A percentile compares a stretch with the other conserved stretches of the same genome.
Evolutionary conservation across 768 basidiomycete species (phyloP).

Genomic region (Cantharellus cinnabarinus): DNA sequence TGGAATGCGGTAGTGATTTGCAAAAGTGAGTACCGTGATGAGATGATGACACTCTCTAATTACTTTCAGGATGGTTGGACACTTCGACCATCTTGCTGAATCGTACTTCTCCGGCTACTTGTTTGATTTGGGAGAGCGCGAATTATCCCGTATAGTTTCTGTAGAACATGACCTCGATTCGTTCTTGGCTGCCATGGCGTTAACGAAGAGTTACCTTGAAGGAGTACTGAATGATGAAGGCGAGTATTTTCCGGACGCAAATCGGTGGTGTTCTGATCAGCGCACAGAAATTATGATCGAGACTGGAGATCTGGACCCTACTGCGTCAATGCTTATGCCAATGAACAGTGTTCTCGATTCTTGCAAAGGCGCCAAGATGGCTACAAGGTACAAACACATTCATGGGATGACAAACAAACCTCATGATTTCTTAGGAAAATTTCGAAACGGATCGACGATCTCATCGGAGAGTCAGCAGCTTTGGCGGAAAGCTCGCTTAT

Average conservation of each 20-base stretch:
- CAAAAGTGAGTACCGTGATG: constrained; percentile 37
- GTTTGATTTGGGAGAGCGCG: constrained; percentile 77
- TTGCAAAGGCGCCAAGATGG: constrained; percentile 56
- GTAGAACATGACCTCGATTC: constrained; percentile 88
- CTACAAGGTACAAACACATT: constrained; percentile 41
- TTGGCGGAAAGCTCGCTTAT: constrained; percentile 50
- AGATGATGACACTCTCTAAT: not conserved
- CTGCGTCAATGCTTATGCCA: constrained; percentile 60
- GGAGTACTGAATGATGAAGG: constrained; percentile 58
- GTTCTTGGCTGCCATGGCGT: constrained; percentile 77
- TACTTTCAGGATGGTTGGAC: constrained; percentile 54
- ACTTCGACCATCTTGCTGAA: constrained; percentile 82
- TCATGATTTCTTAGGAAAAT: constrained; percentile 42
- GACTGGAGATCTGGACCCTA: constrained; percentile 51
- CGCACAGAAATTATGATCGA: constrained; percentile 48
- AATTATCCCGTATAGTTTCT: constrained; percentile 58
- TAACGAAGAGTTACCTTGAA: constrained; percentile 73
- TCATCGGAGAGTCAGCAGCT: constrained; percentile 48
- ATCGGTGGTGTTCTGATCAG: not conserved
- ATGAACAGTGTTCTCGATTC: constrained; percentile 66
- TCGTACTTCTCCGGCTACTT: constrained; percentile 67
- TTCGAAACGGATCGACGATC: constrained; percentile 63
- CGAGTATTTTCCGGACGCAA: constrained; percentile 14
- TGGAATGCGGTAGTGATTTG: constrained; percentile 83
- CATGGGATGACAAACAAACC: not conserved